Percentiles rank a stretch among this genome's conserved stretches.
phyloP scores from a whole-genome alignment of 139 green algal species.

The Pleodorina starrii region DNA sequence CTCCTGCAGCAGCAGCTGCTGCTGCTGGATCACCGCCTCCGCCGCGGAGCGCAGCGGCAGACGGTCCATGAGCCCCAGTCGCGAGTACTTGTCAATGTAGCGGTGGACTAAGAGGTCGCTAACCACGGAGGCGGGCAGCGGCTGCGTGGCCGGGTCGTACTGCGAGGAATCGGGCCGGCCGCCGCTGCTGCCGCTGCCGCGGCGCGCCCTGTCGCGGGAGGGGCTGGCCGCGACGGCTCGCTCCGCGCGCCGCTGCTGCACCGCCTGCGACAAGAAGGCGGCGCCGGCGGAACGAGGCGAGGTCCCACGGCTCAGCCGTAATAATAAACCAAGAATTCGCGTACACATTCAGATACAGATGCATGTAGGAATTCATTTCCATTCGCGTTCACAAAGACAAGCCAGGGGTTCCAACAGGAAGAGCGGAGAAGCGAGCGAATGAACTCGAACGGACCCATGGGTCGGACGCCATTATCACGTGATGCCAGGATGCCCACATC shows the following conservation, averaged over 20 bases:
- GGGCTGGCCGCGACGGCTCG: not conserved
- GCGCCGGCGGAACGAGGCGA: no score
- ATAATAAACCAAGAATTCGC: no score
- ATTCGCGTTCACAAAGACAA: no score
- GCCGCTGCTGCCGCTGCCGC: constrained; percentile 13
- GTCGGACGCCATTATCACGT: no score
- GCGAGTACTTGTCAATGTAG: constrained; percentile 50
- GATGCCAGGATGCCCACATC: no score
- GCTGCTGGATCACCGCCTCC: constrained; percentile 12
- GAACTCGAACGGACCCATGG: no score
- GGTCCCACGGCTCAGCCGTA: no score
- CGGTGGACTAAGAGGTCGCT: constrained; percentile 48
- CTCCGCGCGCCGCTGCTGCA: constrained; percentile 41
- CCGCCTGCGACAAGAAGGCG: constrained; percentile 25
- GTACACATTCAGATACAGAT: no score
- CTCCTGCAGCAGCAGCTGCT: not conserved
- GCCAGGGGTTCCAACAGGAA: no score
- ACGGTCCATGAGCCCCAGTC: constrained; percentile 29
- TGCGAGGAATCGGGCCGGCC: constrained; percentile 13
- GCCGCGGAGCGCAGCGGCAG: not conserved
- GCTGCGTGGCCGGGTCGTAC: not conserved
- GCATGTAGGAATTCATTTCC: no score
- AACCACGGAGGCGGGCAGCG: constrained; percentile 35
- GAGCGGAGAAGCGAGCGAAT: no score
- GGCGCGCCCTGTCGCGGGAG: no score